Conservation (phyloP, 345 rosid genomes). For the Brassica napus region DNA sequence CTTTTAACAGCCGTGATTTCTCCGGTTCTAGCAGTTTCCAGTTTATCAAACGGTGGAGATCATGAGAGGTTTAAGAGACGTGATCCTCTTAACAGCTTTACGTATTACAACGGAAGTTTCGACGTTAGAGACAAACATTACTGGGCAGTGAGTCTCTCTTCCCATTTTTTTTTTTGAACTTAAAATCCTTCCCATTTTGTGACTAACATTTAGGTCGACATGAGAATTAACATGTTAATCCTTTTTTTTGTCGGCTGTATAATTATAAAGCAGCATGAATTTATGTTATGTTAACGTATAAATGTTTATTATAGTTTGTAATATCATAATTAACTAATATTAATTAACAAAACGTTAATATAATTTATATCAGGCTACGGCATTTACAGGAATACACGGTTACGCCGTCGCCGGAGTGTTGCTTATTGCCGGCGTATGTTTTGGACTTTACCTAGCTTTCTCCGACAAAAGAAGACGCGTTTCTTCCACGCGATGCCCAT, state of each 20-base stretch:
- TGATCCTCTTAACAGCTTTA: slow-evolving; percentile 61
- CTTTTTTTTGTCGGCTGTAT: neutral
- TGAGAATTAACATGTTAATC: neutral
- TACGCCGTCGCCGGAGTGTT: slow-evolving; percentile 58
- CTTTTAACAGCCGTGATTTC: slow-evolving; percentile 40
- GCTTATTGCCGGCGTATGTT: slow-evolving; percentile 51
- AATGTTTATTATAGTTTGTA: neutral
- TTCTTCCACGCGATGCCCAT: slow-evolving; percentile 20
- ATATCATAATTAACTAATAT: neutral
- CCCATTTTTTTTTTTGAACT: neutral
- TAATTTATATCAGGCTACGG: slow-evolving; percentile 54
- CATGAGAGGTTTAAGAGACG: slow-evolving; percentile 41
- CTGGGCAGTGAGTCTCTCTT: slow-evolving; percentile 60
- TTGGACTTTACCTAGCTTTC: slow-evolving; percentile 43
- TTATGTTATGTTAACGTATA: too few relatives aligned
- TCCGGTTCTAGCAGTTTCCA: slow-evolving; percentile 22
- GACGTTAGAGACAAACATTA: slow-evolving; percentile 63
- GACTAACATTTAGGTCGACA: neutral
- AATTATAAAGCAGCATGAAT: too few relatives aligned
- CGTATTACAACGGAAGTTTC: slow-evolving; percentile 53
- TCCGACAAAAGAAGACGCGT: slow-evolving; percentile 31
- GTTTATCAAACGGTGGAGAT: slow-evolving; percentile 32
- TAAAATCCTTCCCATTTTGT: neutral
- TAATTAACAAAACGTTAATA: neutral
- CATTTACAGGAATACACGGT: slow-evolving; percentile 75